phyloP scores from a whole-genome alignment of 2,329 filamentous ascomycete genomes.

The Xylaria sp. region DNA sequence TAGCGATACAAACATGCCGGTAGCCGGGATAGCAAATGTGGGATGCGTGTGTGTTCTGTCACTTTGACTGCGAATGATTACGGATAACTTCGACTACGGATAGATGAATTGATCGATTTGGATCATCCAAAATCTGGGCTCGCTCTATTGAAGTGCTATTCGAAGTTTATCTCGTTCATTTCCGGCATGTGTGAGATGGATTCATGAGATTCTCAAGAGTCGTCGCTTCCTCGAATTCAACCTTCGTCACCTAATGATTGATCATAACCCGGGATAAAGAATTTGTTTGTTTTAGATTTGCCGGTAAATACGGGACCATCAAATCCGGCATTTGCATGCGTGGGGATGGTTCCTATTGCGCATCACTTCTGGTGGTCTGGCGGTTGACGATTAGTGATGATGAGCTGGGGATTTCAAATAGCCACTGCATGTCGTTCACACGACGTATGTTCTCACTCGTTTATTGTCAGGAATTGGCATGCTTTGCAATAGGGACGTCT shows the following conservation, averaged over 20 bases:
- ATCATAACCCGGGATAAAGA: constrained; percentile 43
- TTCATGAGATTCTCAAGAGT: constrained; percentile 33
- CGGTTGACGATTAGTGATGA: constrained; percentile 31
- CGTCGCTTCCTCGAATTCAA: constrained; percentile 30
- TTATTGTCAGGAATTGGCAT: constrained; percentile 37
- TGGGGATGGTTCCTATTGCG: constrained; percentile 37
- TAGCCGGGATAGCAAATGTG: constrained; percentile 44
- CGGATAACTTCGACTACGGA: constrained; percentile 41
- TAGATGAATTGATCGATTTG: constrained; percentile 49
- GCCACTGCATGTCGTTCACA: constrained; percentile 27
- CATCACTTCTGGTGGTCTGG: constrained; percentile 35
- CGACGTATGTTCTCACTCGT: constrained; percentile 37
- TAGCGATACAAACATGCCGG: constrained; percentile 45
- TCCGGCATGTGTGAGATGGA: constrained; percentile 37
- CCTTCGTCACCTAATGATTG: constrained; percentile 42
- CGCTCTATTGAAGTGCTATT: constrained; percentile 24
- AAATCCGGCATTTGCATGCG: constrained; percentile 42
- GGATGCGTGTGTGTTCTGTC: constrained; percentile 42
- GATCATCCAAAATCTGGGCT: constrained; percentile 39
- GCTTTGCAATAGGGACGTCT: constrained; percentile 38
- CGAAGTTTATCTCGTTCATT: constrained; percentile 34
- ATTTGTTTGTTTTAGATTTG: constrained; percentile 48
- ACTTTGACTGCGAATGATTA: constrained; percentile 33
- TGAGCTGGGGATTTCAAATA: constrained; percentile 26
- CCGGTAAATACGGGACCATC: constrained; percentile 38